phyloP scores from a whole-genome alignment of 805 yeast genomes.

The Ogataea sp. region DNA sequence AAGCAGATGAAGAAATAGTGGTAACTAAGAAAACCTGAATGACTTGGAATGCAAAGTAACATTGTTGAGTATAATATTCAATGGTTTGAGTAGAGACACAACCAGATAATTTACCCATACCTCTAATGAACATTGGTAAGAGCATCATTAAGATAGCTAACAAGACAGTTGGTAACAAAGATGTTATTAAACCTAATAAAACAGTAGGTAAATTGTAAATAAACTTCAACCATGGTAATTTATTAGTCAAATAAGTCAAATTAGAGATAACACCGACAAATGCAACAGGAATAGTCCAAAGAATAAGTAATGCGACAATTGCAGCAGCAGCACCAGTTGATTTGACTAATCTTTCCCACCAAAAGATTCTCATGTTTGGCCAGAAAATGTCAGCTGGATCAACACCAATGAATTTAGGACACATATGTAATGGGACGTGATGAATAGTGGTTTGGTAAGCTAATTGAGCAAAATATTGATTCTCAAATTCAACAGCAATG shows the following conservation, averaged over 20 bases:
- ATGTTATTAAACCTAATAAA: conserved; percentile 57
- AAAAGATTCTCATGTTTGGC: conserved; percentile 66
- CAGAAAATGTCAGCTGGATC: conserved; percentile 59
- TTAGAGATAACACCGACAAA: conserved; percentile 72
- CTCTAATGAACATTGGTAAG: conserved; percentile 57
- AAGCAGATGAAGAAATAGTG: conserved; percentile 63
- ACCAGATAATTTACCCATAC: conserved; percentile 55
- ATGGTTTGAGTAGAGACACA: conserved; percentile 46
- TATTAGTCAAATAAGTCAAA: conserved; percentile 51
- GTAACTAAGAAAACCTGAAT: conserved; percentile 66
- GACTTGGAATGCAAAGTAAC: conserved; percentile 63
- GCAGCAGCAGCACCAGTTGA: conserved; percentile 42
- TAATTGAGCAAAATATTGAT: conserved; percentile 66
- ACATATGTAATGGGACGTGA: conserved; percentile 58
- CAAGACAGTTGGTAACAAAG: conserved; percentile 60
- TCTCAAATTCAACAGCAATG: conserved; percentile 69
- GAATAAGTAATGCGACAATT: conserved; percentile 44
- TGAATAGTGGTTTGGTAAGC: conserved; percentile 59
- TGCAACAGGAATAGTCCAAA: conserved; percentile 77
- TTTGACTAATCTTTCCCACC: conserved; percentile 71
- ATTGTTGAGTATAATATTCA: conserved; percentile 57
- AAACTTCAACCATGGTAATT: conserved; percentile 45
- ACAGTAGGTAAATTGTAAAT: conserved; percentile 46
- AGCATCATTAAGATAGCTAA: conserved; percentile 59
- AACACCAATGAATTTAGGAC: conserved; percentile 53